Percentiles rank a stretch among this genome's conserved stretches.
phyloP scores from a whole-genome alignment of 176 grass and related monocot species.

The Zoysia pacifica region DNA sequence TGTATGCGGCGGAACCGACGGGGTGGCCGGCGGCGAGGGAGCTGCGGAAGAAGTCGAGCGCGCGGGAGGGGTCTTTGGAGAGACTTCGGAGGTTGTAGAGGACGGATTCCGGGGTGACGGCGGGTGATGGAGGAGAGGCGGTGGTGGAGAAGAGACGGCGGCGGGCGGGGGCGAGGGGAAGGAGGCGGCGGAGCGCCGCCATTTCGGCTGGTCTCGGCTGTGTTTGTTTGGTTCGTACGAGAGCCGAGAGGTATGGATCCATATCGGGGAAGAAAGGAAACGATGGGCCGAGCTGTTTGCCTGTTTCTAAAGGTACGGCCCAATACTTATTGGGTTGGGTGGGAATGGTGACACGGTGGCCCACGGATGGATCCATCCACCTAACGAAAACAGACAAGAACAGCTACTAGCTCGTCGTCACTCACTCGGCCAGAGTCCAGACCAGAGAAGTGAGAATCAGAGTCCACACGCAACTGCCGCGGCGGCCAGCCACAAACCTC shows the following conservation, averaged over 20 bases:
- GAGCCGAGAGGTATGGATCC: too few relatives aligned
- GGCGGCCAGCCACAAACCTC: not conserved
- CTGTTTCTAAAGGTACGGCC: too few relatives aligned
- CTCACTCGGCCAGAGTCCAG: not conserved
- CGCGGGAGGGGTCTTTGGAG: conserved; percentile 58
- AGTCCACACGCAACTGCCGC: not conserved
- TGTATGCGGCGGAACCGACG: conserved; percentile 60
- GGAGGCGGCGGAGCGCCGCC: conserved; percentile 50
- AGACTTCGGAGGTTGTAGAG: conserved; percentile 76
- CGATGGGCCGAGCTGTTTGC: too few relatives aligned
- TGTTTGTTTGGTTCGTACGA: too few relatives aligned
- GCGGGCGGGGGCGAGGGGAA: conserved; percentile 8
- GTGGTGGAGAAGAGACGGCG: not conserved
- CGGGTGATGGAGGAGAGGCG: not conserved
- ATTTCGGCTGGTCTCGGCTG: not conserved
- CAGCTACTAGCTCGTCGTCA: too few relatives aligned
- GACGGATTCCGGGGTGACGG: conserved; percentile 61
- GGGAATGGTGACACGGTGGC: too few relatives aligned
- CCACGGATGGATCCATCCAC: too few relatives aligned
- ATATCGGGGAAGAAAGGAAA: too few relatives aligned
- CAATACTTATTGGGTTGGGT: too few relatives aligned
- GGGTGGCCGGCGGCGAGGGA: conserved; percentile 39
- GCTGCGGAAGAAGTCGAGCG: conserved; percentile 69
- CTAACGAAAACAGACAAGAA: too few relatives aligned
- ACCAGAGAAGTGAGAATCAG: not conserved